Conservation (phyloP, 139 green algal species). For the Micractinium sp. region DNA sequence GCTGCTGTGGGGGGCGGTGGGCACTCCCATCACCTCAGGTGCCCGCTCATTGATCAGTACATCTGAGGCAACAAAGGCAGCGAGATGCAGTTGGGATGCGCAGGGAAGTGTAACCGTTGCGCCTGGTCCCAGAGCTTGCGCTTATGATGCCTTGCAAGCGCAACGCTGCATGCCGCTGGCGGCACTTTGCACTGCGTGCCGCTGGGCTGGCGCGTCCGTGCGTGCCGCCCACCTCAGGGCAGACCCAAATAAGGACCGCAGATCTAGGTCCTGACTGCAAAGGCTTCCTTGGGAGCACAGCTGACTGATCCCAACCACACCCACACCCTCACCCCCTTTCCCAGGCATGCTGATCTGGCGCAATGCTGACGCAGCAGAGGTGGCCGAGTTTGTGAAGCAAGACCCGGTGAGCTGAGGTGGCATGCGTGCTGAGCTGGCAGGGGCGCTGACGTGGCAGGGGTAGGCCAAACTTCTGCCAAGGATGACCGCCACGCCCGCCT, state of each 20-base stretch:
- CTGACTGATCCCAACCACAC: too few species aligned
- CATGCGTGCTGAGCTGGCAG: background rate
- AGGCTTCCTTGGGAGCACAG: too few species aligned
- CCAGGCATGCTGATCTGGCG: conserved; percentile 21
- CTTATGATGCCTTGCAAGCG: background rate
- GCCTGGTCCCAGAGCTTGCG: background rate
- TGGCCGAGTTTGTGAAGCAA: background rate
- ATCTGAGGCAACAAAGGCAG: too few species aligned
- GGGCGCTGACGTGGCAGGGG: too few species aligned
- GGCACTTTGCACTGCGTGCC: too few species aligned
- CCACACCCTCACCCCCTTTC: background rate
- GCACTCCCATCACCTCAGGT: background rate
- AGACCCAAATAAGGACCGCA: too few species aligned
- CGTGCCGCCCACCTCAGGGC: too few species aligned
- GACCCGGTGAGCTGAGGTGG: background rate
- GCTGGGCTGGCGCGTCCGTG: too few species aligned
- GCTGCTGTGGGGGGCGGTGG: conserved; percentile 15
- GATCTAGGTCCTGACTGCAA: too few species aligned
- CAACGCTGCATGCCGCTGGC: background rate
- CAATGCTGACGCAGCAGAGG: conserved; percentile 4
- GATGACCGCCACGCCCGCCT: too few species aligned
- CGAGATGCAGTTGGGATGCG: background rate
- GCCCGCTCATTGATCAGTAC: too few species aligned
- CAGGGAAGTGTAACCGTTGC: background rate
- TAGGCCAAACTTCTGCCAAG: too few species aligned